Evolutionary conservation across 2,329 filamentous ascomycete species (phyloP).

Genomic region (Cytospora piceae): DNA sequence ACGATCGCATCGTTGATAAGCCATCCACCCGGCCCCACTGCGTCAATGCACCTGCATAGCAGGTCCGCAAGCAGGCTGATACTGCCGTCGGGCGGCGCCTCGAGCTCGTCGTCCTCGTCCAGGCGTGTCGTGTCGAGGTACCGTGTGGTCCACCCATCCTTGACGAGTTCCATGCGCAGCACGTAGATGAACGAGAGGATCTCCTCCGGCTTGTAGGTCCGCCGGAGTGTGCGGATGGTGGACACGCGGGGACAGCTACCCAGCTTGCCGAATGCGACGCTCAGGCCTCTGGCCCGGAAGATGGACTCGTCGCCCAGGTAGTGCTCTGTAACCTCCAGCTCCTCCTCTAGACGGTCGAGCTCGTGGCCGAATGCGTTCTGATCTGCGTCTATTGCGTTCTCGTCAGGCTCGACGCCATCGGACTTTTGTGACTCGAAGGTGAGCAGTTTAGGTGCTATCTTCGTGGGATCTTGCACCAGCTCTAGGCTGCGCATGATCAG

Average conservation of each 20-base stretch:
- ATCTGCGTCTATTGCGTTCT: slow-evolving; percentile 34
- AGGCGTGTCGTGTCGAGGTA: slow-evolving; percentile 65
- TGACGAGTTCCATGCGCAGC: slow-evolving; percentile 72
- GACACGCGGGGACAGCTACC: slow-evolving; percentile 64
- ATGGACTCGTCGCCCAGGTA: slow-evolving; percentile 68
- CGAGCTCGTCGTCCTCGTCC: slow-evolving; percentile 49
- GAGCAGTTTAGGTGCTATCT: slow-evolving; percentile 33
- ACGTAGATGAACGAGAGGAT: slow-evolving; percentile 73
- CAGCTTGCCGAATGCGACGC: slow-evolving; percentile 70
- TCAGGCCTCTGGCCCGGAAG: slow-evolving; percentile 66
- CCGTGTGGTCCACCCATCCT: slow-evolving; percentile 74
- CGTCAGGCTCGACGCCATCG: slow-evolving; percentile 38
- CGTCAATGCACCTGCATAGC: slow-evolving; percentile 73
- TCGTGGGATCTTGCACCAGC: slow-evolving; percentile 51
- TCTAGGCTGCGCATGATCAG: slow-evolving; percentile 72
- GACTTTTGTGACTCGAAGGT: slow-evolving; percentile 30
- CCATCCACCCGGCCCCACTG: slow-evolving; percentile 76
- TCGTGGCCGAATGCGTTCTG: slow-evolving; percentile 52
- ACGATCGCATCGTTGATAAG: slow-evolving; percentile 63
- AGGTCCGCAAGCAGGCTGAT: slow-evolving; percentile 74
- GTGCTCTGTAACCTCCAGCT: slow-evolving; percentile 69
- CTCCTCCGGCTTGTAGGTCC: slow-evolving; percentile 67
- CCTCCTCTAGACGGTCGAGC: slow-evolving; percentile 64
- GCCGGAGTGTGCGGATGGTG: slow-evolving; percentile 67
- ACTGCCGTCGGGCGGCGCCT: slow-evolving; percentile 65